Percentiles rank a stretch among this genome's conserved stretches.
These are phyloP conservation scores for Cyberlindnera misumaiensis DNA, from an alignment of 805 yeast species.

Conservation along the genomic window DNA sequence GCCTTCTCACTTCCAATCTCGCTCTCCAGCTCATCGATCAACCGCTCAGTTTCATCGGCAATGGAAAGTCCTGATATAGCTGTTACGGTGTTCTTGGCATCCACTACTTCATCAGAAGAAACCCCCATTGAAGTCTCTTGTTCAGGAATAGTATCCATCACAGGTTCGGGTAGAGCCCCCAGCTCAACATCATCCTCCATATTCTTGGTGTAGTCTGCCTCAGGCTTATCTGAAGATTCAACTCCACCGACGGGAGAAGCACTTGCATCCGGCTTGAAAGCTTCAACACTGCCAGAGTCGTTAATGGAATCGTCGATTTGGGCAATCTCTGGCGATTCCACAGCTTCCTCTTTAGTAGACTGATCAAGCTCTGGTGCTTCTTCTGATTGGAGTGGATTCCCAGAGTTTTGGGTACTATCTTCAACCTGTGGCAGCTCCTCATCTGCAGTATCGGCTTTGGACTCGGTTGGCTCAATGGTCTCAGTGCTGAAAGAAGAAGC, in stretches of 20 bases:
- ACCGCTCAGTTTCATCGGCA: slow-evolving; percentile 19
- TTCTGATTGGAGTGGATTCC: background rate
- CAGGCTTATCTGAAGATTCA: no score
- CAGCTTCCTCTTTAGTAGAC: background rate
- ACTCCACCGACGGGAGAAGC: no score
- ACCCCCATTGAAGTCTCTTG: background rate
- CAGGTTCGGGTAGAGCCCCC: background rate
- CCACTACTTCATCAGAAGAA: background rate
- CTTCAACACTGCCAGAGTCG: no score
- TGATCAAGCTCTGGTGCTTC: background rate
- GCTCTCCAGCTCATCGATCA: slow-evolving; percentile 17
- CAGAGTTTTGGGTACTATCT: no score
- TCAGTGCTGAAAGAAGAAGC: background rate
- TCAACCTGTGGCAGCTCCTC: no score
- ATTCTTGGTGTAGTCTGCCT: background rate
- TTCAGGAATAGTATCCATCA: background rate
- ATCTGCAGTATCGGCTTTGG: background rate
- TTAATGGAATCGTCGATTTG: no score
- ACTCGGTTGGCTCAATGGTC: background rate
- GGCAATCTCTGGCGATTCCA: no score
- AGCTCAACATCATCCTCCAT: background rate
- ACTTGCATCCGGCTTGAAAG: no score
- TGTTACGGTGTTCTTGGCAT: background rate
- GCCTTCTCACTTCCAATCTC: slow-evolving; percentile 7
- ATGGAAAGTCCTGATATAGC: slow-evolving; percentile 1